phyloP scores from a whole-genome alignment of 2,329 filamentous ascomycete species.

The Claviceps maximensis region DNA sequence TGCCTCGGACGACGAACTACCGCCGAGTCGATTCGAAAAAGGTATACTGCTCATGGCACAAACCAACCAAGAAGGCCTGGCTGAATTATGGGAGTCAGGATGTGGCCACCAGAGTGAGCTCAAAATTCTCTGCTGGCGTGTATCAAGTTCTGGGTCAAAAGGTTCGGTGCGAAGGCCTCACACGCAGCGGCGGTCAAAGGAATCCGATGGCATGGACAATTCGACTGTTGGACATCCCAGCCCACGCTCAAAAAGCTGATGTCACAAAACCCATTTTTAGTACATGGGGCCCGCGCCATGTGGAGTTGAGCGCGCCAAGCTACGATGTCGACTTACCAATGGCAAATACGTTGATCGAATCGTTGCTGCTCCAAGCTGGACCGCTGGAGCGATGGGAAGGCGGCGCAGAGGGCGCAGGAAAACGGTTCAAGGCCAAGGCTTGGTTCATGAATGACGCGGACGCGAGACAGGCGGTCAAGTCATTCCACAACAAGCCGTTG shows the following conservation, averaged over 20 bases:
- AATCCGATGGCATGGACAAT: constrained; percentile 2
- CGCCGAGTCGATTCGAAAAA: constrained; percentile 21
- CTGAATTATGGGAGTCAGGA: constrained; percentile 15
- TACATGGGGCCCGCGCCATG: neutral
- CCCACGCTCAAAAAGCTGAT: neutral
- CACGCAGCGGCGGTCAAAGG: constrained; percentile 4
- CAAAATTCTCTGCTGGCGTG: constrained; percentile 10
- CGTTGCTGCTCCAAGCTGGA: constrained; percentile 18
- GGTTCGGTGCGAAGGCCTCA: neutral
- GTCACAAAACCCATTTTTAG: neutral
- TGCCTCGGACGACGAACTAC: constrained; percentile 13
- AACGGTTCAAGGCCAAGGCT: constrained; percentile 25
- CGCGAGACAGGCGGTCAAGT: constrained; percentile 21
- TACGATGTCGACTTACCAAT: constrained; percentile 8
- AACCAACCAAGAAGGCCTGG: constrained; percentile 15
- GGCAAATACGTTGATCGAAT: constrained; percentile 13
- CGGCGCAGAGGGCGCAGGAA: constrained; percentile 12
- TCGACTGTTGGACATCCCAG: neutral
- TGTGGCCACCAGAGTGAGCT: constrained; percentile 11
- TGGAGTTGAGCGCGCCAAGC: constrained; percentile 11
- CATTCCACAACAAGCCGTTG: constrained; percentile 19
- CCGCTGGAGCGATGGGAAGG: constrained; percentile 22
- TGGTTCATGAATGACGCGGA: constrained; percentile 24
- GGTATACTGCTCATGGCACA: constrained; percentile 24
- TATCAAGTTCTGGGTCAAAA: neutral